Percentiles rank a stretch among this genome's conserved stretches.
Conservation (phyloP, 1,284 basidiomycete genomes). For the Megacollybia platyphylla region DNA sequence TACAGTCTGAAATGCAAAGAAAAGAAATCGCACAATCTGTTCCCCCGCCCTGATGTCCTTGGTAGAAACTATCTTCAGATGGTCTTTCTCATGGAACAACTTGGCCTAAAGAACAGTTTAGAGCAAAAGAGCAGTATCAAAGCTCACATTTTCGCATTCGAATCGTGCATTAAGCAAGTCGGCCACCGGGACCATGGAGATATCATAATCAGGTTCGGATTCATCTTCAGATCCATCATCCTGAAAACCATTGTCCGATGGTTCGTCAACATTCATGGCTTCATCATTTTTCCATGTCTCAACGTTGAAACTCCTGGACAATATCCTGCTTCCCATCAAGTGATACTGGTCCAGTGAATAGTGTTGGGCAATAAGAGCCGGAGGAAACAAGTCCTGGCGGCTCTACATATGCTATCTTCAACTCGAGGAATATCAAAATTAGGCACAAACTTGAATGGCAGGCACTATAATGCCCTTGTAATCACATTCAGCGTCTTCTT, state of each 20-base stretch:
- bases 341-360: constrained; percentile 79
- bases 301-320: constrained; percentile 84
- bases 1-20: constrained; percentile 2
- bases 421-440: constrained; percentile 3
- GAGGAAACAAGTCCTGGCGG: constrained; percentile 60
- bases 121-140: constrained; percentile 1
- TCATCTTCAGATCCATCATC: constrained; percentile 47
- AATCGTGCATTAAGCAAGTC: constrained; percentile 89
- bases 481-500: constrained; percentile 69
- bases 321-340: constrained; percentile 84
- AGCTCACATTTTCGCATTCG: constrained; percentile 72
- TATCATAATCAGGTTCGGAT: constrained; percentile 52
- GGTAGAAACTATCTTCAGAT: constrained; percentile 76
- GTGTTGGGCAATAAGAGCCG: constrained; percentile 26
- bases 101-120: constrained; percentile 44
- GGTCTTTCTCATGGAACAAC: constrained; percentile 67
- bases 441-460: constrained; percentile 41
- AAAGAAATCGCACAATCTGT: constrained; percentile 62
- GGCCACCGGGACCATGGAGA: constrained; percentile 94
- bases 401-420: constrained; percentile 25
- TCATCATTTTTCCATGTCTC: constrained; percentile 37
- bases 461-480: constrained; percentile 59
- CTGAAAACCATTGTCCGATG: constrained; percentile 15
- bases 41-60: constrained; percentile 66
- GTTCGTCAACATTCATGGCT: constrained; percentile 40